These are phyloP conservation scores for Meyerozyma elateridarum DNA, from an alignment of 1,139 yeast genomes.

Conservation along the genomic window DNA sequence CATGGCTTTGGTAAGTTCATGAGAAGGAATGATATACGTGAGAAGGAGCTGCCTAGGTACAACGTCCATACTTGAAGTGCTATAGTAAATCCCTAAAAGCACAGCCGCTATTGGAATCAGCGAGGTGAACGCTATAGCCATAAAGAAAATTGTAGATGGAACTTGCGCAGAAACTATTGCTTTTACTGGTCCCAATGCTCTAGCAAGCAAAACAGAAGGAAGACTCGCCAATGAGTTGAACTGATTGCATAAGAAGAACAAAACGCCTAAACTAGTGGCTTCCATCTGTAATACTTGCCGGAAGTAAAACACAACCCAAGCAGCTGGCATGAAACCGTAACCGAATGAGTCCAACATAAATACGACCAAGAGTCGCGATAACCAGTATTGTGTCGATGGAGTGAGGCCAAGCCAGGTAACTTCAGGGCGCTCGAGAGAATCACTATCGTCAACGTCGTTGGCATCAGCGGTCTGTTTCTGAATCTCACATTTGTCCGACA, in stretches of 20 bases:
- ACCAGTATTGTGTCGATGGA: conserved; percentile 24
- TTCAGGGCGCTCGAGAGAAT: conserved; percentile 8
- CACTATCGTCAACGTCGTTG: conserved; percentile 7
- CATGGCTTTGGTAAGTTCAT: conserved; percentile 71
- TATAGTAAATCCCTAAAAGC: conserved; percentile 50
- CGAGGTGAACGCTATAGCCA: conserved; percentile 22
- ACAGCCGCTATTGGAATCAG: conserved; percentile 34
- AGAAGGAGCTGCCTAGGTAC: conserved; percentile 82
- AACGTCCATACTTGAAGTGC: conserved; percentile 79
- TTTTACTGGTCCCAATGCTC: conserved; percentile 67
- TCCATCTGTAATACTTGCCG: conserved; percentile 34
- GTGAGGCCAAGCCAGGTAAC: conserved; percentile 23
- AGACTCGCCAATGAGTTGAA: conserved; percentile 59
- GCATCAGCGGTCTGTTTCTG: not conserved
- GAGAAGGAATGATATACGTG: conserved; percentile 58
- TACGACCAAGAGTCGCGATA: conserved; percentile 42
- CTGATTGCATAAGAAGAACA: conserved; percentile 59
- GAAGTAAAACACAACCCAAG: conserved; percentile 85
- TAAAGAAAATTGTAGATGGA: conserved; percentile 67
- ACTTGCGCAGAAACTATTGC: conserved; percentile 75
- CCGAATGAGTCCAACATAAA: conserved; percentile 82
- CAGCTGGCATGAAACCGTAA: conserved; percentile 79
- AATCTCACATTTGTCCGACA: conserved; percentile 55
- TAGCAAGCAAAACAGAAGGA: conserved; percentile 68
- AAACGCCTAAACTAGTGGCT: conserved; percentile 42